Evolutionary conservation across 129 eudicot species (phyloP).

Genomic region (Scalesia atractyloides): DNA sequence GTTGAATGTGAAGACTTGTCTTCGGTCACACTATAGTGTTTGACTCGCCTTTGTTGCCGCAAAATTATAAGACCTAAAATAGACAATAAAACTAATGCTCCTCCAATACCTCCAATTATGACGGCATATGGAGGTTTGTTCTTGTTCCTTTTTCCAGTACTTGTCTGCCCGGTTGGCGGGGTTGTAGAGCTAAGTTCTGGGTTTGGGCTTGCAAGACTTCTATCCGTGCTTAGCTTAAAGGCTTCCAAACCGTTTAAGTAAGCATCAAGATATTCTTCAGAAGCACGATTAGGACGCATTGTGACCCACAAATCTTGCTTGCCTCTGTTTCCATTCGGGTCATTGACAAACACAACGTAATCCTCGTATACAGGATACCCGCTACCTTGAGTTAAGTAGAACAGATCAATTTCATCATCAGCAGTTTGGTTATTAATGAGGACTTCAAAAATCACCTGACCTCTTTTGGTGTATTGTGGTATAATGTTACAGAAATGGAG

Average conservation of each 20-base stretch:
- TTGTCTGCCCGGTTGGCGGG: not conserved
- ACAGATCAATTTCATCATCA: constrained; percentile 29
- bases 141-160: not conserved
- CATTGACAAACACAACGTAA: constrained; percentile 11
- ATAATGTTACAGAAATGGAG: constrained; percentile 51
- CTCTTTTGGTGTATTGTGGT: not conserved
- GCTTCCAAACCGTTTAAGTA: constrained; percentile 51
- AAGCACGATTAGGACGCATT: constrained; percentile 5
- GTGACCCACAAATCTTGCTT: constrained; percentile 35
- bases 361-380: constrained; percentile 38
- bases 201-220: constrained; percentile 39
- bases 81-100: constrained; percentile 23
- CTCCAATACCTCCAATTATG: constrained; percentile 33
- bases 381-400: constrained; percentile 12
- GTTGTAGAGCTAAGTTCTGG: constrained; percentile 27
- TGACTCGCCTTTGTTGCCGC: constrained; percentile 14
- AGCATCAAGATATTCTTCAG: not conserved
- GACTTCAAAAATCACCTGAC: constrained; percentile 27
- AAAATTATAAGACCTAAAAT: constrained; percentile 24
- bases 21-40: not conserved
- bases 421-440: constrained; percentile 41
- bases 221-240: constrained; percentile 37
- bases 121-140: not conserved
- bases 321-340: not conserved
- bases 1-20: constrained; percentile 11